Conservation (phyloP, 2,329 filamentous ascomycete species). For the Lasiodiplodia sp. region DNA sequence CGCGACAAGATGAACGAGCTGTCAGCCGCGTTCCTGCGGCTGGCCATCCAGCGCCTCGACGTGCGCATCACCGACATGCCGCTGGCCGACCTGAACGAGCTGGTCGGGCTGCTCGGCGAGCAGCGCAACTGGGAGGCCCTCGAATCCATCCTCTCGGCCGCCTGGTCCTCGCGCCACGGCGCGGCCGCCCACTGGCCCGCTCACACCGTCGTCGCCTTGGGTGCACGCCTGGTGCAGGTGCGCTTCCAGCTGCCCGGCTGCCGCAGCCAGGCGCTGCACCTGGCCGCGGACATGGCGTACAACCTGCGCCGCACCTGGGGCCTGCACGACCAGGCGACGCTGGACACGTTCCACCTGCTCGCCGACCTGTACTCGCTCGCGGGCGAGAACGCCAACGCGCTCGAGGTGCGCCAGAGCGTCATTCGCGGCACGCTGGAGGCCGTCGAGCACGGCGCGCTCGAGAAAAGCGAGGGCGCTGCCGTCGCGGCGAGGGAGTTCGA, state of each 20-base stretch:
- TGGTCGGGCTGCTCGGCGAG: conserved; percentile 54
- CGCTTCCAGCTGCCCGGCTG: conserved; percentile 53
- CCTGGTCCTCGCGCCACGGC: conserved; percentile 45
- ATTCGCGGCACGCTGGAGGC: conserved; percentile 43
- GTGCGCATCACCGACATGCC: conserved; percentile 54
- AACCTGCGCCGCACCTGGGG: conserved; percentile 63
- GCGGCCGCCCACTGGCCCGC: conserved; percentile 38
- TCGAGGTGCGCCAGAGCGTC: conserved; percentile 40
- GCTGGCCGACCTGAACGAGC: conserved; percentile 49
- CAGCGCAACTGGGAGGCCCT: conserved; percentile 54
- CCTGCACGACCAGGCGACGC: conserved; percentile 53
- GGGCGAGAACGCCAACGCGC: conserved; percentile 44
- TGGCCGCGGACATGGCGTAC: conserved; percentile 63
- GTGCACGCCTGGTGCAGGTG: conserved; percentile 59
- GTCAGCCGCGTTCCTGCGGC: conserved; percentile 49
- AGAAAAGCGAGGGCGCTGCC: conserved; percentile 33
- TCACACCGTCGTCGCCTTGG: conserved; percentile 57
- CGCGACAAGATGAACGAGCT: conserved; percentile 50
- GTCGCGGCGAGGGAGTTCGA: conserved; percentile 45
- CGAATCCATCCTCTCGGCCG: conserved; percentile 43
- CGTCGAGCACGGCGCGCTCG: conserved; percentile 32
- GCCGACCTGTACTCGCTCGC: conserved; percentile 57
- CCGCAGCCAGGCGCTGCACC: conserved; percentile 47
- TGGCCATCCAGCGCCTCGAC: conserved; percentile 48
- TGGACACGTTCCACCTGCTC: conserved; percentile 59